Conservation (phyloP, 768 basidiomycete species). For the Lactifluus hygrophoroides region DNA sequence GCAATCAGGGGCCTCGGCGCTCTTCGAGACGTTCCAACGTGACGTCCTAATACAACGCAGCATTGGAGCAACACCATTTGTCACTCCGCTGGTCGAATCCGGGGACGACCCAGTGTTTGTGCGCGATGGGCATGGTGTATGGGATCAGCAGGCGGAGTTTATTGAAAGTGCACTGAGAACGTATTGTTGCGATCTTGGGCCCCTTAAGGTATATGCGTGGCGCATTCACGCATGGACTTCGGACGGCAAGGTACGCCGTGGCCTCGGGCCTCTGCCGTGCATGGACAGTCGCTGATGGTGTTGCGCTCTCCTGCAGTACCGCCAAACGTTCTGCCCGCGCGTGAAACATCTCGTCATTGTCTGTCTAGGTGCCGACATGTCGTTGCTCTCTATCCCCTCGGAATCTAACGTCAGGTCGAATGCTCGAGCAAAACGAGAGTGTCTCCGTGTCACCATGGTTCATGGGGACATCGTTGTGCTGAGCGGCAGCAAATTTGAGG, state of each 20-base stretch:
- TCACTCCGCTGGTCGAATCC: neutral
- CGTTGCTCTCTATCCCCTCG: neutral
- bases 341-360: slow-evolving; percentile 3
- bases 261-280: neutral
- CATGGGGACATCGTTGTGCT: slow-evolving; percentile 17
- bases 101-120: neutral
- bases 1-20: slow-evolving; percentile 8
- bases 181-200: slow-evolving; percentile 1
- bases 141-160: neutral
- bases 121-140: neutral
- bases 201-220: neutral
- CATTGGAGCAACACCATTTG: slow-evolving; percentile 1
- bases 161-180: slow-evolving; percentile 1
- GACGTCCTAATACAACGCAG: slow-evolving; percentile 14
- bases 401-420: neutral
- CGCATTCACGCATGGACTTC: slow-evolving; percentile 14
- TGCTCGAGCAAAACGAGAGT: slow-evolving; percentile 2
- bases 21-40: slow-evolving; percentile 17
- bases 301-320: neutral
- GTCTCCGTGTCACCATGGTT: slow-evolving; percentile 18
- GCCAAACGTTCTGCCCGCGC: slow-evolving; percentile 5
- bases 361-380: slow-evolving; percentile 17
- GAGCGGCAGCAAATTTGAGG: slow-evolving; percentile 6
- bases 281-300: neutral
- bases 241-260: slow-evolving; percentile 14